Evolutionary conservation across 495 filamentous ascomycete species (phyloP).

Genomic region (Podospora comata): DNA sequence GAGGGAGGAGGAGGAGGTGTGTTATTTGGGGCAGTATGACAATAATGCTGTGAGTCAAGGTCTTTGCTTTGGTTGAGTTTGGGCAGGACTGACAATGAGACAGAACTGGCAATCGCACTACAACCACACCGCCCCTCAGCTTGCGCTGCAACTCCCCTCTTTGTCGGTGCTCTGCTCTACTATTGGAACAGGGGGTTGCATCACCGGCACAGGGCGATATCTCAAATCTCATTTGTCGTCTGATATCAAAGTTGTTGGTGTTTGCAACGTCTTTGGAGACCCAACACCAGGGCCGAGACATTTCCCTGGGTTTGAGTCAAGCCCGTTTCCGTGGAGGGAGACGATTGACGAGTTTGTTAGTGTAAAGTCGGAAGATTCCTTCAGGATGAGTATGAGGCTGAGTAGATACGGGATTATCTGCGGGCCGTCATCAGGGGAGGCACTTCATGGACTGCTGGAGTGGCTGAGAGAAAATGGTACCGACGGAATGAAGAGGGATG

Average conservation of each 20-base stretch:
- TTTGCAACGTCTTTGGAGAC: constrained; percentile 56
- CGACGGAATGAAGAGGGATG: constrained; percentile 41
- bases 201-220: constrained; percentile 54
- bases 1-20: constrained; percentile 37
- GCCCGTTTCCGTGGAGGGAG: constrained; percentile 57
- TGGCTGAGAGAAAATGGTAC: constrained; percentile 48
- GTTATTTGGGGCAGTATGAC: constrained; percentile 59
- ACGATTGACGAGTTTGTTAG: constrained; percentile 53
- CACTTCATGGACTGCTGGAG: constrained; percentile 53
- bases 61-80: not conserved
- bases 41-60: constrained; percentile 42
- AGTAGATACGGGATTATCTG: constrained; percentile 57
- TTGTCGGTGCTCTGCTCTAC: constrained; percentile 57
- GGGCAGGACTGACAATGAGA: not conserved
- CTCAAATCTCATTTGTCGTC: constrained; percentile 43
- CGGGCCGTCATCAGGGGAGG: constrained; percentile 60
- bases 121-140: constrained; percentile 59
- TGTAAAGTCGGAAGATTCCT: constrained; percentile 54
- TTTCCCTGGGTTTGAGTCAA: constrained; percentile 49
- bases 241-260: constrained; percentile 41
- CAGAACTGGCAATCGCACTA: constrained; percentile 59
- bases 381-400: constrained; percentile 50
- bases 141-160: constrained; percentile 55
- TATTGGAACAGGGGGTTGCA: constrained; percentile 52
- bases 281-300: constrained; percentile 57